Base-by-base conservation (phyloP, 306 rosid genomes). In the Casuarina equisetifolia region DNA sequence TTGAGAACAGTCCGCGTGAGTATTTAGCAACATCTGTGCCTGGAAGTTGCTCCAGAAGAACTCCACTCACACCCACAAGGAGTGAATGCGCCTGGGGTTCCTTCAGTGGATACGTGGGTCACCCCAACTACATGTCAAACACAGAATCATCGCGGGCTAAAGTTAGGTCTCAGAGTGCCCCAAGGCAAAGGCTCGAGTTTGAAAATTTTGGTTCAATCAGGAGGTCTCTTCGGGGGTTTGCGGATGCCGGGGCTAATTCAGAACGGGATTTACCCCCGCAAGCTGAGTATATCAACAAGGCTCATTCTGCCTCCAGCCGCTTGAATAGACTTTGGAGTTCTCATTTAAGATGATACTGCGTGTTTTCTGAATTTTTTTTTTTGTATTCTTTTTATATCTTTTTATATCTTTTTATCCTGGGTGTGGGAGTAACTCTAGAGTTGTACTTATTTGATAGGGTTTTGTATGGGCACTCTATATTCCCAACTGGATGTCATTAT, bases 101-200 rank as follows among this genome's bases (percentile, higher is more conserved):
- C 79, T 87, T 87, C 49, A 80, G 76, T 42, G 91, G 85, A 45
- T 91, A 87, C 80, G 38, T 90, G 0, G 84, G 92, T 52, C 55
- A 82, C 79, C 99, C 97, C 1, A 95, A 81, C 86, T 95, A 92
- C 84, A 95, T 95, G 99, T 87, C 97, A 59, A 88, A 89, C 82
- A 95, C 99, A 1, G 87, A 95, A 76, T 92, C 99, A 6, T 95
- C 88, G 32, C 78, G 82, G 32, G 99, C 99, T 43, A 95, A 95
- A 88, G 91, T 86, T 61, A 83, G 99, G 81, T 95, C 99, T 50
- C 99, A 88, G 9, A 95, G 99, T 84, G 99, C 92, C 51, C 97
- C 97, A 6, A 87, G 89, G 81, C 99, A 92, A 81, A 89, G 99
- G 86, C 62, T 86, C 1, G 99, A 91, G 79, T 88, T 91, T 81